phyloP scores from a whole-genome alignment of 768 basidiomycete genomes.

The Leccinum subtestaceum region DNA sequence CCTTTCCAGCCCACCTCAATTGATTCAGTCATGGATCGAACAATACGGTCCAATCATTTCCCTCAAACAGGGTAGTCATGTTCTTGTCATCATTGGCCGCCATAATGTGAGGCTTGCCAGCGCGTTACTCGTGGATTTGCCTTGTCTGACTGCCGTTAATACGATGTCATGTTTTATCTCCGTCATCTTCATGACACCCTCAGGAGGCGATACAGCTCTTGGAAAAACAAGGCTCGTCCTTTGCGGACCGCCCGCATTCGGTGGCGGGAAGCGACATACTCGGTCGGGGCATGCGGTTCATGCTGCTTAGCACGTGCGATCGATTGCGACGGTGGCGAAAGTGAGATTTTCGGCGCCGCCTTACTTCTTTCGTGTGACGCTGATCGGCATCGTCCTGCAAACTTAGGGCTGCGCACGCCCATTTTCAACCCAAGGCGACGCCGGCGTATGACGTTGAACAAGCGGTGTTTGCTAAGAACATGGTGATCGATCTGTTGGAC shows the following conservation, averaged over 20 bases:
- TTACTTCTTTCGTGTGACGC: not conserved
- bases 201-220: conserved; percentile 51
- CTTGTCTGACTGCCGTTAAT: not conserved
- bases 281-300: conserved; percentile 54
- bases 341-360: conserved; percentile 22
- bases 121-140: not conserved
- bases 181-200: not conserved
- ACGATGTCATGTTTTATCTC: not conserved
- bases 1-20: conserved; percentile 12
- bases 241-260: conserved; percentile 49
- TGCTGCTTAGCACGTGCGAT: conserved; percentile 53
- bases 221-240: conserved; percentile 54
- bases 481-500: conserved; percentile 22
- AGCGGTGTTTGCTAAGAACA: conserved; percentile 33
- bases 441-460: conserved; percentile 45
- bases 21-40: conserved; percentile 26
- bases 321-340: conserved; percentile 56
- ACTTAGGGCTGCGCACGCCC: conserved; percentile 49
- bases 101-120: conserved; percentile 11
- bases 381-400: not conserved
- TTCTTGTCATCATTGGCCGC: conserved; percentile 27
- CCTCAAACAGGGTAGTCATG: conserved; percentile 21
- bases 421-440: conserved; percentile 50
- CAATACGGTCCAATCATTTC: conserved; percentile 28
- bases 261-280: conserved; percentile 58